Base-by-base conservation (phyloP, 1,139 yeast genomes). In the Hyphopichia fennica region DNA sequence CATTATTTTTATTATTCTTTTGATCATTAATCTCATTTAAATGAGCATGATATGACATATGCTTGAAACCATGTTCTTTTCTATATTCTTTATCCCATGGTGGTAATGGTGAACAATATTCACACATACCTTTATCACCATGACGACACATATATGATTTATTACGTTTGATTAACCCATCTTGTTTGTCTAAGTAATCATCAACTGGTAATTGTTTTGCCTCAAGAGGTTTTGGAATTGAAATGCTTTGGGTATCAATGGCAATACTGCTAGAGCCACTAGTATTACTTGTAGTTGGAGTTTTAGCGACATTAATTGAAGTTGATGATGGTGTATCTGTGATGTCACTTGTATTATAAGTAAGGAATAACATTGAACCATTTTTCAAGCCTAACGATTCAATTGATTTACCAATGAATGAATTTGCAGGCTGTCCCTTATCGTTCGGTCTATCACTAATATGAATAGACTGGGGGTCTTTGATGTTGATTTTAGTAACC, bases 41-140 rank as follows among this genome's bases (percentile, higher is more conserved):
- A 58, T 89, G 75, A 0, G 98, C 84, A 58, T 90, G 96, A 63
- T 84, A 90, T 3, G 97, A 89, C 43, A 82, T 70, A 62, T 93
- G 99, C 63, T 95, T 95, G 60, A 91, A 88, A 22, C 81, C 82
- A 51, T 91, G 72, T 47, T 83, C 85, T 42, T 80, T 80, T 49
- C 84, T 84, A 60, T 90, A 91, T 20, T 75, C 79, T 45, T 77
- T 75, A 62, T 93, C 97, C 87, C 93, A 95, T 2, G 99, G 98
- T 37, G 96, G 96, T 44, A 95, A 69, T 0, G 99, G 97, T 40
- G 95, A 83, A 60, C 99, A 93, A 59, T 90, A 89, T 55, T 93
- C 99, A 64, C 99, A 93, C 99, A 93, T 93, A 3, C 98, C 99
- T 53, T 85, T 86, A 31, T 84, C 91, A 3, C 95, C 89, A 60